Conservation (phyloP, 345 rosid genomes). For the Acer yangbiense region DNA sequence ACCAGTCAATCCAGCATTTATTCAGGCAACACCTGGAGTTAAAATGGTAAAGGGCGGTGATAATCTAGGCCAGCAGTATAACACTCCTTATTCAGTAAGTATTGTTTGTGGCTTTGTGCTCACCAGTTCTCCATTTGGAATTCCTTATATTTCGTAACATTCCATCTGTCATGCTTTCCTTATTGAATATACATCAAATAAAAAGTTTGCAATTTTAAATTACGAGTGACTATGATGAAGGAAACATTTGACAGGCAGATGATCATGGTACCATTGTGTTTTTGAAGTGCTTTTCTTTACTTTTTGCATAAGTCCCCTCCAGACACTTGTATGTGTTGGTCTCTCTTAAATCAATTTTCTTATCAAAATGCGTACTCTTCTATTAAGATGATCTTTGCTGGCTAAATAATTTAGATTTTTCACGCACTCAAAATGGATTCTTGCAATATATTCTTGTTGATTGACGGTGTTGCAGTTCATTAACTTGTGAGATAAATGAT, state of each 20-base stretch:
- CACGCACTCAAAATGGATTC: neutral
- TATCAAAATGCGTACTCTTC: neutral
- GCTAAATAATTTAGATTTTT: neutral
- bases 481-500: neutral
- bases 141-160: neutral
- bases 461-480: neutral
- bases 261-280: neutral
- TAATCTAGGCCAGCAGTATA: slow-evolving; percentile 90
- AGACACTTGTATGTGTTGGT: neutral
- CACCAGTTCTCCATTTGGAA: neutral
- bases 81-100: slow-evolving; percentile 95
- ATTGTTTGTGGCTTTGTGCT: neutral
- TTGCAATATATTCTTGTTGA: neutral
- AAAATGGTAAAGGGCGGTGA: slow-evolving; percentile 96
- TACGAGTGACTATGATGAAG: neutral
- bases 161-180: neutral
- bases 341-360: neutral
- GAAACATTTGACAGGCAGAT: neutral
- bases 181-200: neutral
- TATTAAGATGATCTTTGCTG: neutral
- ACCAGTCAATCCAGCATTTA: slow-evolving; percentile 75
- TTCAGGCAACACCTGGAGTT: slow-evolving; percentile 98
- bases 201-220: neutral
- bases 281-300: neutral
- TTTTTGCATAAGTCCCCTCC: neutral